Base-by-base conservation (phyloP, 2,329 filamentous ascomycete genomes). In the Aspergillus ibericus region DNA sequence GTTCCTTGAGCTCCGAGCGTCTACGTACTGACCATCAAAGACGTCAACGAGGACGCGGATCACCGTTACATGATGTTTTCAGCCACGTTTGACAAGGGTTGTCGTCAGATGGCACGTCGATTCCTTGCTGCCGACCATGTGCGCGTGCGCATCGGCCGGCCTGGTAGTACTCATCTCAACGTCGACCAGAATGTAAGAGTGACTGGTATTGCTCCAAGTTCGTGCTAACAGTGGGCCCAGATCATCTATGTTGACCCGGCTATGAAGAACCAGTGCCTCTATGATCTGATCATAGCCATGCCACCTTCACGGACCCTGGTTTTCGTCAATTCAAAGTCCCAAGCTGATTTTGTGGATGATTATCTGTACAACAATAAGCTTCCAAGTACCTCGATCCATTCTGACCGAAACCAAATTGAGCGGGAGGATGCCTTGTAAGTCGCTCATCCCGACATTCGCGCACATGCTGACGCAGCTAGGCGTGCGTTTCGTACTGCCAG, bases 311-410 rank as follows among this genome's bases (percentile, higher is more conserved):
- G 93, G 4, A 96, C 91, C 1, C 85, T 99, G 46, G 85, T 99
- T 63, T 99, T 99, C 70, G 91, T 92, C 72, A 97, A 96, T 76
- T 86, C 81, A 66, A 95, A 92, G 77, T 80, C 82, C 25, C 83
- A 83, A 46, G 92, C 89, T 0, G 95, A 99, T 69, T 85, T 90
- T 55, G 76, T 98, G 0, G 95, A 99, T 64, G 93, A 97, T 67
- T 96, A 85, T 62, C 74, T 98, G 0, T 98, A 86, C 80, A 93
- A 96, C 72, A 80, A 85, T 59, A 83, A 85, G 0, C 76, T 97
- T 1, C 95, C 95, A 0, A 89, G 87, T 52, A 96, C 92, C 0
- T 96, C 93, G 0, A 96, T 98, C 66, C 95, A 98, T 66, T 81
- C 87, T 1, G 91, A 92, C 58, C 90, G 93, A 22, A 96, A 90